These are phyloP conservation scores for Mycosphaerella sp. DNA, from an alignment of 2,329 filamentous ascomycete genomes.

Conservation along the genomic window DNA sequence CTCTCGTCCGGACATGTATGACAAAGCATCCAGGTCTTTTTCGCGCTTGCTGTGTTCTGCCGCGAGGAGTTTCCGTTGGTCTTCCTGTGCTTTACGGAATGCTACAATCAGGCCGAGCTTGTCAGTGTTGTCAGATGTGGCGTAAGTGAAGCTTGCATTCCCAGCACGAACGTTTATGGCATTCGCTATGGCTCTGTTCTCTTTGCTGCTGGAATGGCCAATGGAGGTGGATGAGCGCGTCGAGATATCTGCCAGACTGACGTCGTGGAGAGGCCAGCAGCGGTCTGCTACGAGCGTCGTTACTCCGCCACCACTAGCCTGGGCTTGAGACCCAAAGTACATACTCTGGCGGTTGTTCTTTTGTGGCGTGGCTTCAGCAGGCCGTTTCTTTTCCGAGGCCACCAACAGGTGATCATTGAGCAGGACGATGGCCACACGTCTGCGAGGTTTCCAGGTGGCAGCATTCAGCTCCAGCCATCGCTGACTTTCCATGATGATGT, in stretches of 20 bases:
- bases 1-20: slow-evolving; percentile 30
- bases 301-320: slow-evolving; percentile 24
- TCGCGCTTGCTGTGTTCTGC: slow-evolving; percentile 84
- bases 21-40: slow-evolving; percentile 44
- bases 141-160: slow-evolving; percentile 88
- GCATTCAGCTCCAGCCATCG: slow-evolving; percentile 96
- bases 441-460: slow-evolving; percentile 88
- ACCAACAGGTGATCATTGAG: slow-evolving; percentile 92
- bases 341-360: slow-evolving; percentile 30
- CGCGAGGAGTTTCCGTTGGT: slow-evolving; percentile 76
- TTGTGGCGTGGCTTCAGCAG: slow-evolving; percentile 19
- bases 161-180: slow-evolving; percentile 88
- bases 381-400: slow-evolving; percentile 87
- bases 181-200: slow-evolving; percentile 58
- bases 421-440: slow-evolving; percentile 84
- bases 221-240: slow-evolving; percentile 29
- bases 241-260: slow-evolving; percentile 85
- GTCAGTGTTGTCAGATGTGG: slow-evolving; percentile 65
- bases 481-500: slow-evolving; percentile 87
- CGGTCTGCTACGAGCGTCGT: slow-evolving; percentile 81
- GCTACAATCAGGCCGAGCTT: slow-evolving; percentile 79
- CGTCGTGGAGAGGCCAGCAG: slow-evolving; percentile 89
- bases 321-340: slow-evolving; percentile 39
- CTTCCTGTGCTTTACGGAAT: slow-evolving; percentile 87
- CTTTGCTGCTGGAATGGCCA: slow-evolving; percentile 36